Percentiles rank a stretch among this genome's conserved stretches.
Evolutionary conservation across 495 filamentous ascomycete species (phyloP).

Genomic region (Cetradonia linearis): DNA sequence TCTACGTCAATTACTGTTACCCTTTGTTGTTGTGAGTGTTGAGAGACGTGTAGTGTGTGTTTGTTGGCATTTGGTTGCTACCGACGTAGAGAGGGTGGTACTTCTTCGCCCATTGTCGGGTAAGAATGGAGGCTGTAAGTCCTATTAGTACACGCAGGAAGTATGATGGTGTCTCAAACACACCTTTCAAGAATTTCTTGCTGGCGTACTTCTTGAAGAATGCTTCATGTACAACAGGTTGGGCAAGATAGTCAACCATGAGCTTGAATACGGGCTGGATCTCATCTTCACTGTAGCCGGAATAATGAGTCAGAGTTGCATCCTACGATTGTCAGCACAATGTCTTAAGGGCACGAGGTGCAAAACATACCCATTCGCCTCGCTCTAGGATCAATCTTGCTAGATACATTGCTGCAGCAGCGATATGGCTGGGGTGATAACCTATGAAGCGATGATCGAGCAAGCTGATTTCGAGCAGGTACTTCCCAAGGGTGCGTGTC

Average conservation of each 20-base stretch:
- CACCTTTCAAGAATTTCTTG: conserved; percentile 97
- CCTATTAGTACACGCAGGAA: conserved; percentile 17
- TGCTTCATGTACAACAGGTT: conserved; percentile 83
- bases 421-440: conserved; percentile 77
- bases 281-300: conserved; percentile 86
- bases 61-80: neutral
- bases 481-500: conserved; percentile 92
- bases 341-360: conserved; percentile 1
- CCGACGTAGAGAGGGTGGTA: conserved; percentile 36
- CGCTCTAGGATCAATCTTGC: conserved; percentile 79
- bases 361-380: conserved; percentile 70
- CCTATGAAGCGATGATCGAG: conserved; percentile 86
- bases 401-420: conserved; percentile 90
- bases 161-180: conserved; percentile 12
- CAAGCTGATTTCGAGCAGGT: conserved; percentile 95
- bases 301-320: conserved; percentile 79
- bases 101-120: conserved; percentile 87
- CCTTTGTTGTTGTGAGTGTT: conserved; percentile 5
- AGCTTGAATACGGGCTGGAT: conserved; percentile 84
- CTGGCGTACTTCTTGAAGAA: conserved; percentile 99
- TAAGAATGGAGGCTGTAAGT: conserved; percentile 73
- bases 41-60: neutral
- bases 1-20: neutral
- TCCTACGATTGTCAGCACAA: conserved; percentile 45
- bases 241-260: conserved; percentile 90